Evolutionary conservation across 768 basidiomycete genomes (phyloP), one percentile per base, ranked within the genome.

Genomic region (Hygrophorus pudorinus): DNA sequence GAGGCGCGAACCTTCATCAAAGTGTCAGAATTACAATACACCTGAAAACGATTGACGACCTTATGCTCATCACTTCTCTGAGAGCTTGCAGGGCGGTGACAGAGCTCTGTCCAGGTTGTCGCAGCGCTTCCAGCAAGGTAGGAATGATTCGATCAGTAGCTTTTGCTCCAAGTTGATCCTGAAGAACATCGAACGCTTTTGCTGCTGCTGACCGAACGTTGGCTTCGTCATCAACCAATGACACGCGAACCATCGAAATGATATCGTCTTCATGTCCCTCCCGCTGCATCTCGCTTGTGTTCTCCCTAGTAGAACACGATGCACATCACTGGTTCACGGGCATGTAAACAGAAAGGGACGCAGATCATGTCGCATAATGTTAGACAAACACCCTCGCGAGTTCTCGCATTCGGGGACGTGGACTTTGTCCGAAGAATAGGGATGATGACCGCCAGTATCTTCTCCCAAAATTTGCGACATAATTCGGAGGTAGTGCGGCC

Each of bases 101-200:
- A n/a, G 94, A 94, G 14, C 85, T 79, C 54, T 83, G 85, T 4
- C 93, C 93, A 11, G 92, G 90, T 60, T 91, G 86, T 13, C 89
- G 81, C 29, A 98, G 80, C 1, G 94, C 94, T 54, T 92, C 91
- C 42, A 99, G 61, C 0, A 98, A 62, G 0, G 94, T 98, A 0
- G 96, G 94, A 24, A 24, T 97, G 0, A 91, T 98, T 64, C 93
- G 79, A 56, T 98, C 94, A 50, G 97, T 93, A 5, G 93, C 92
- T 57, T 83, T 87, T 24, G 79, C 73, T 5, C 94, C 96, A 32
- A 97, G 73, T 53, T 84, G 75, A 50, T 93, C 88, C 65, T 97
- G 94, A n/a, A 97, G 72, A 3, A 79, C 76, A 58, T 98, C 96
- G 62, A 99, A 75, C n/a, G 74, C 70, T 53, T 69, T 82, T 0